A percentile compares a stretch with the other conserved stretches of the same genome.
These are phyloP conservation scores for Aspergillus eucalypticola DNA, from an alignment of 2,329 filamentous ascomycete genomes.

Conservation along the genomic window DNA sequence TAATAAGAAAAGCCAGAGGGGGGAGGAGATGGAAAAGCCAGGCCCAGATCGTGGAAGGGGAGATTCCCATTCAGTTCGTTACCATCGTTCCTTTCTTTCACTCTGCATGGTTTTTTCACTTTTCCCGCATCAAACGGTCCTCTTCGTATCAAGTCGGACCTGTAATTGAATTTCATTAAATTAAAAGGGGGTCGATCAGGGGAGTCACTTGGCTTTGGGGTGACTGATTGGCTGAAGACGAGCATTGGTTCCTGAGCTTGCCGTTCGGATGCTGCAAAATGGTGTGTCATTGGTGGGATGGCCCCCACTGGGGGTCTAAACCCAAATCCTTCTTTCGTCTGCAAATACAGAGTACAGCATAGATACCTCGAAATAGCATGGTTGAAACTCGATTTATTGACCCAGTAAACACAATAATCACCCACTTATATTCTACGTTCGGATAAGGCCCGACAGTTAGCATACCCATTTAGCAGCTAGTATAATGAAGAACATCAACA, in stretches of 20 bases:
- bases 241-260: slow-evolving; percentile 20
- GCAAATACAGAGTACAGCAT: too few species aligned
- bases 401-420: too few species aligned
- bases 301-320: slow-evolving; percentile 2
- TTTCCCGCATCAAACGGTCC: neutral
- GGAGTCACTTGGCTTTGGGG: neutral
- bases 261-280: neutral
- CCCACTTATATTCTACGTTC: too few species aligned
- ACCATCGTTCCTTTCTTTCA: neutral
- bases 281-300: slow-evolving; percentile 12
- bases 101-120: slow-evolving; percentile 4
- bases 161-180: slow-evolving; percentile 16
- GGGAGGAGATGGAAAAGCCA: neutral
- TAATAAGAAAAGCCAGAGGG: slow-evolving; percentile 11
- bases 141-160: slow-evolving; percentile 3
- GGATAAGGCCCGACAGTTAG: too few species aligned
- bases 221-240: slow-evolving; percentile 14
- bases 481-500: too few species aligned
- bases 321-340: too few species aligned
- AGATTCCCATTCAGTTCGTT: neutral
- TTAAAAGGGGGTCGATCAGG: slow-evolving; percentile 26
- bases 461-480: too few species aligned
- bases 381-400: too few species aligned
- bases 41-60: neutral
- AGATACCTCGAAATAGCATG: too few species aligned